These are phyloP conservation scores for Penicillium taxi DNA, from an alignment of 495 filamentous ascomycete genomes.

Conservation along the genomic window DNA sequence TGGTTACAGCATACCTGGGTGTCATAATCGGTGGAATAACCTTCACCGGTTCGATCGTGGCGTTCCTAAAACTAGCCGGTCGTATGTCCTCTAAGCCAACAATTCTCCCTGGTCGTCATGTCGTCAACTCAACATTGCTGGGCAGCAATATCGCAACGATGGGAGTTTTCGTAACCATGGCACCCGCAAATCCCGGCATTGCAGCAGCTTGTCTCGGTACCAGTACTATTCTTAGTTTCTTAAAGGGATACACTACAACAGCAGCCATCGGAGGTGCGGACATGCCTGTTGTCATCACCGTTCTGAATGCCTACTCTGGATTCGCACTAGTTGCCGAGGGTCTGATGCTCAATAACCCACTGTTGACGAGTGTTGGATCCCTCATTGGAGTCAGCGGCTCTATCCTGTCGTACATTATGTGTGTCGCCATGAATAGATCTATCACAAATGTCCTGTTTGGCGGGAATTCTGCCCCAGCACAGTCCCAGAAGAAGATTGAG, in stretches of 20 bases:
- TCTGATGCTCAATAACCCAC: slow-evolving; percentile 76
- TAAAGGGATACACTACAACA: slow-evolving; percentile 76
- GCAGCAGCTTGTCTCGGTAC: slow-evolving; percentile 64
- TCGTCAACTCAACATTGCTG: slow-evolving; percentile 61
- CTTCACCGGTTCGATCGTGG: slow-evolving; percentile 76
- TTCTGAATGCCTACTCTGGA: slow-evolving; percentile 76
- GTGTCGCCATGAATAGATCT: slow-evolving; percentile 76
- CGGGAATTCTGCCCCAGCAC: slow-evolving; percentile 54
- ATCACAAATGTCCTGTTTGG: slow-evolving; percentile 77
- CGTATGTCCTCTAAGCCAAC: slow-evolving; percentile 66
- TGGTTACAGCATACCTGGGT: slow-evolving; percentile 72
- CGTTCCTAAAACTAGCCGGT: slow-evolving; percentile 70
- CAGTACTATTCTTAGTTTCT: slow-evolving; percentile 66
- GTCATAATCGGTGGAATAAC: slow-evolving; percentile 75
- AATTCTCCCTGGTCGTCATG: slow-evolving; percentile 59
- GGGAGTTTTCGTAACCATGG: slow-evolving; percentile 69
- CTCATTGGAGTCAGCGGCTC: slow-evolving; percentile 76
- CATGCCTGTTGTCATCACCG: slow-evolving; percentile 81
- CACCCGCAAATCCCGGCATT: slow-evolving; percentile 62
- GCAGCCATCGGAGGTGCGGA: slow-evolving; percentile 78
- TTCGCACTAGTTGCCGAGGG: slow-evolving; percentile 79
- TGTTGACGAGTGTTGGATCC: slow-evolving; percentile 70
- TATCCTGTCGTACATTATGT: slow-evolving; percentile 76
- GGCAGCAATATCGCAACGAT: slow-evolving; percentile 68
- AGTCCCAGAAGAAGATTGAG: slow-evolving; percentile 61